A percentile compares a stretch with the other conserved stretches of the same genome.
These are phyloP conservation scores for Coccinonectria pachysandricola DNA, from an alignment of 2,329 filamentous ascomycete species.

Conservation along the genomic window DNA sequence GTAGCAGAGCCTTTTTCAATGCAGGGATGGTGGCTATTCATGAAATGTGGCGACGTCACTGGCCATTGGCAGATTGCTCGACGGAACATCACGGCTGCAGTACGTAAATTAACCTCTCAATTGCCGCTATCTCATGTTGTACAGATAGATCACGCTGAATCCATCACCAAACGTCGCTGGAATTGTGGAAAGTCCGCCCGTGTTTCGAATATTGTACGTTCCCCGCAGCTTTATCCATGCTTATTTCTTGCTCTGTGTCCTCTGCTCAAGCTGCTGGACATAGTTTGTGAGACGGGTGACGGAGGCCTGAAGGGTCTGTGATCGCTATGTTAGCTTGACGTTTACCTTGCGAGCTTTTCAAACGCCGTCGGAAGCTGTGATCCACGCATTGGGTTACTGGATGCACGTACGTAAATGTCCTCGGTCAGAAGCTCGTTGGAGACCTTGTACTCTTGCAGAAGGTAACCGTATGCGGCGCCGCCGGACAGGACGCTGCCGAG, in stretches of 20 bases:
- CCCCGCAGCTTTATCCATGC: slow-evolving; percentile 22
- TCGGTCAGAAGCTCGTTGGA: slow-evolving; percentile 89
- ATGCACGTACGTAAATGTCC: slow-evolving; percentile 79
- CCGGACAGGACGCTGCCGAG: slow-evolving; percentile 73
- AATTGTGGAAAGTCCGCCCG: slow-evolving; percentile 3
- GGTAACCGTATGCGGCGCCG: slow-evolving; percentile 79
- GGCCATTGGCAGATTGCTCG: too few species aligned
- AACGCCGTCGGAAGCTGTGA: too few species aligned
- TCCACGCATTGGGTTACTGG: too few species aligned
- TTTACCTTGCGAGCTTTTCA: too few species aligned
- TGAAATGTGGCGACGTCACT: too few species aligned
- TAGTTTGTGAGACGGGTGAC: slow-evolving; percentile 81
- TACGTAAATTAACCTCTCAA: too few species aligned
- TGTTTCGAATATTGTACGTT: slow-evolving; percentile 11
- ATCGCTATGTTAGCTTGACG: too few species aligned
- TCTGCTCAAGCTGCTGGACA: slow-evolving; percentile 71
- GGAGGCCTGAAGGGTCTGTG: slow-evolving; percentile 72
- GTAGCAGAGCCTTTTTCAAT: too few species aligned
- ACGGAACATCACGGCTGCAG: too few species aligned
- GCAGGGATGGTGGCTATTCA: too few species aligned
- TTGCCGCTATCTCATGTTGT: too few species aligned
- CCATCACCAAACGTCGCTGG: slow-evolving; percentile 4
- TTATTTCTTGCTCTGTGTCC: slow-evolving; percentile 65
- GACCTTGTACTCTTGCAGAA: slow-evolving; percentile 85
- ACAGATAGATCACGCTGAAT: slow-evolving; percentile 9